Conservation (phyloP, 768 basidiomycete genomes). For the Rhizopogon vesiculosus region DNA sequence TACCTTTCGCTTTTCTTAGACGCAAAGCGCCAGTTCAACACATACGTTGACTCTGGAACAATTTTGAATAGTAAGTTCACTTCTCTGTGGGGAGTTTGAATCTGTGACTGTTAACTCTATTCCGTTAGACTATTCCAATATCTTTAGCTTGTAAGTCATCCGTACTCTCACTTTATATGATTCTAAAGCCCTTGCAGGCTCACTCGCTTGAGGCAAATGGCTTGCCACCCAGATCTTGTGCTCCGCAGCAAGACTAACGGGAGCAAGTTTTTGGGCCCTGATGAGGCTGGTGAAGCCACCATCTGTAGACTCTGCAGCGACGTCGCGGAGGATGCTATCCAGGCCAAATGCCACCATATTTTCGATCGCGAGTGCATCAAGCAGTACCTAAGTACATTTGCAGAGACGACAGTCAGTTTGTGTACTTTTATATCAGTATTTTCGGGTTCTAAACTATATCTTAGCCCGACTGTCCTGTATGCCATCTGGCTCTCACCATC, state of each 20-base stretch:
- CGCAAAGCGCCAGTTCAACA: constrained; percentile 87
- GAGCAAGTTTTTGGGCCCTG: constrained; percentile 46
- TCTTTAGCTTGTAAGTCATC: constrained; percentile 65
- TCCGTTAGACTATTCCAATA: constrained; percentile 76
- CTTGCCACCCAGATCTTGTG: constrained; percentile 92
- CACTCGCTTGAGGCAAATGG: constrained; percentile 95
- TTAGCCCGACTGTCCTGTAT: constrained; percentile 92
- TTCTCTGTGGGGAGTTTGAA: neutral
- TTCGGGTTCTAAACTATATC: neutral
- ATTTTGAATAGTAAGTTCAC: constrained; percentile 78
- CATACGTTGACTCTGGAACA: constrained; percentile 87
- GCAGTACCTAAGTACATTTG: constrained; percentile 78
- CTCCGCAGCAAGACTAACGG: constrained; percentile 81
- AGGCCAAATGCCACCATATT: constrained; percentile 88
- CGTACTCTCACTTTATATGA: neutral
- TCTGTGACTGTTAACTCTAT: constrained; percentile 4
- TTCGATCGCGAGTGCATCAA: constrained; percentile 96
- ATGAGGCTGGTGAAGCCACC: constrained; percentile 67
- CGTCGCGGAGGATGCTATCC: constrained; percentile 94
- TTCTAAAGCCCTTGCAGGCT: constrained; percentile 47
- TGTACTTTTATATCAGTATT: neutral
- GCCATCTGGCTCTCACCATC: constrained; percentile 88
- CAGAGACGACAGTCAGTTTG: constrained; percentile 55
- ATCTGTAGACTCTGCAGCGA: constrained; percentile 97
- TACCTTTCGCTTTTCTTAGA: constrained; percentile 90